Percentiles rank a stretch among this genome's conserved stretches.
phyloP scores from a whole-genome alignment of 495 filamentous ascomycete species.

The Lasiosphaeria hispida region DNA sequence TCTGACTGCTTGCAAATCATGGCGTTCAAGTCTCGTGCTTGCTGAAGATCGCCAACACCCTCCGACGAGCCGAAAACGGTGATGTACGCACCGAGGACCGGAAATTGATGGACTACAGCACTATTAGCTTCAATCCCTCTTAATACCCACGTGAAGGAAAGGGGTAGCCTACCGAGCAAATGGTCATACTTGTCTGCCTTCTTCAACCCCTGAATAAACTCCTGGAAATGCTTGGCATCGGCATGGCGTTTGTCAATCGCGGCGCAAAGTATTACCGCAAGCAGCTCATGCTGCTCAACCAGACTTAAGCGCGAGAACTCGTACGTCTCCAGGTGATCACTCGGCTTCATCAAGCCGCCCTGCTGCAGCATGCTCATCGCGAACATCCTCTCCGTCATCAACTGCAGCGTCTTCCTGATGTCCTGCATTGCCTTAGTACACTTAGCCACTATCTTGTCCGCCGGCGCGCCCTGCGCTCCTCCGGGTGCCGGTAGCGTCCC shows the following conservation, averaged over 20 bases:
- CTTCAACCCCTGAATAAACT: constrained; percentile 62
- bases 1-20: constrained; percentile 62
- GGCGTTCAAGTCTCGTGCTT: constrained; percentile 68
- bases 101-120: constrained; percentile 71
- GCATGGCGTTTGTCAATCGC: constrained; percentile 73
- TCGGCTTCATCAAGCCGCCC: constrained; percentile 50
- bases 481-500: constrained; percentile 12
- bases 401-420: constrained; percentile 69
- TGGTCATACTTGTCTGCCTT: constrained; percentile 70
- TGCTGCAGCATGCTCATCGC: constrained; percentile 67
- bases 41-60: constrained; percentile 51
- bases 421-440: constrained; percentile 71
- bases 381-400: constrained; percentile 67
- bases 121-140: neutral
- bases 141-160: neutral
- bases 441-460: constrained; percentile 56
- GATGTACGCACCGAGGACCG: constrained; percentile 69
- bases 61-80: constrained; percentile 72
- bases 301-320: constrained; percentile 71
- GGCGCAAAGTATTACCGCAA: constrained; percentile 72
- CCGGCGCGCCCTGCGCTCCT: neutral
- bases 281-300: constrained; percentile 79
- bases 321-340: constrained; percentile 70
- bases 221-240: constrained; percentile 65
- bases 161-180: constrained; percentile 33